Evolutionary conservation across 164 flowering plant species (phyloP).

Genomic region (Malania oleifera): DNA sequence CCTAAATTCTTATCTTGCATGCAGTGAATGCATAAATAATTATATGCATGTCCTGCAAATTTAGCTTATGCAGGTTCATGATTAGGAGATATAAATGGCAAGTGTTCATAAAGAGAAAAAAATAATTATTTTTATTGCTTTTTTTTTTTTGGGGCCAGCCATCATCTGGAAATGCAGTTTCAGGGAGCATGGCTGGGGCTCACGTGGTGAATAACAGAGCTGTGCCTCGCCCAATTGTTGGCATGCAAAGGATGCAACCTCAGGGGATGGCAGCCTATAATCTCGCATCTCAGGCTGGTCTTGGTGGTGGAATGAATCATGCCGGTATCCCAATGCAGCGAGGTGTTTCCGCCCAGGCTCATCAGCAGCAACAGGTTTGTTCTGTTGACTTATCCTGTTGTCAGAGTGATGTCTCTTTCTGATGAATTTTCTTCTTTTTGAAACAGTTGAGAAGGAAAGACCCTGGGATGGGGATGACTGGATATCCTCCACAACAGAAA

Average conservation of each 20-base stretch:
- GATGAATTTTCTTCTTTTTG: slow-evolving; percentile 7
- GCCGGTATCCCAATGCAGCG: slow-evolving; percentile 78
- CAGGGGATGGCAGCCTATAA: slow-evolving; percentile 71
- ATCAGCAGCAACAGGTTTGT: slow-evolving; percentile 74
- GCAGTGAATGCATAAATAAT: too few species aligned
- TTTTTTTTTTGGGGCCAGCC: too few species aligned
- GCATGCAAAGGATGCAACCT: slow-evolving; percentile 80
- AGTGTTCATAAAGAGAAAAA: too few species aligned
- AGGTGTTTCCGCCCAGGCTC: slow-evolving; percentile 60
- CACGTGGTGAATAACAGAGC: slow-evolving; percentile 55
- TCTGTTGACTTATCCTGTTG: neutral
- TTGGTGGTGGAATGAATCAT: slow-evolving; percentile 79
- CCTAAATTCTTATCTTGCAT: too few species aligned
- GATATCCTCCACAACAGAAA: slow-evolving; percentile 82
- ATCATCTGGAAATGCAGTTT: slow-evolving; percentile 57
- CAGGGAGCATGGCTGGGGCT: slow-evolving; percentile 60
- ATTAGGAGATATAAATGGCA: too few species aligned
- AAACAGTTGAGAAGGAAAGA: slow-evolving; percentile 83
- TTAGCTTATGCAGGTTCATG: too few species aligned
- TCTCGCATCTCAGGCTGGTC: slow-evolving; percentile 76
- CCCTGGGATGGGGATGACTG: slow-evolving; percentile 78
- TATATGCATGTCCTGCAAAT: too few species aligned
- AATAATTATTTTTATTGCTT: too few species aligned
- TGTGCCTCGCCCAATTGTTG: slow-evolving; percentile 62
- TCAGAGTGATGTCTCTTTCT: neutral